Evolutionary conservation across 78 protist genomes (phyloP), one percentile per base, ranked within the genome.

Genomic region (Dictyostelium intermedium): DNA sequence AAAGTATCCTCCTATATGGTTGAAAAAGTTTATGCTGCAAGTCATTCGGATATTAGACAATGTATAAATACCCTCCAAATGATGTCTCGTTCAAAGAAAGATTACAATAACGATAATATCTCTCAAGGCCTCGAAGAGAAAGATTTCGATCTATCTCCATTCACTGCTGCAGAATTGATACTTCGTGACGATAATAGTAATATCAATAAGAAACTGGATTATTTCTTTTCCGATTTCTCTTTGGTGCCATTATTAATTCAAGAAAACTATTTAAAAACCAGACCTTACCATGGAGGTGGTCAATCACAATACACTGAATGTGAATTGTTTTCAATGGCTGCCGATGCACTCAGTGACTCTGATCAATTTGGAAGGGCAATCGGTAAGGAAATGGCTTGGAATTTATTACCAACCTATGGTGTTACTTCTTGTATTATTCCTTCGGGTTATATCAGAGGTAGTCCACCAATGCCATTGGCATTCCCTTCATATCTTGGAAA

Each of bases 211-310:
- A 35, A 76, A 45, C 5, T 85, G 45, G 91, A 84, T 5, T 78
- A 39, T 25, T 95, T 39, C 87, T 95, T 85, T 14, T 41, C 60
- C 10, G 98, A 97, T 70, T 80, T 50, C 63, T 20, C 45, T 5
- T 69, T 91, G 39, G 78, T 95, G 8, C 98, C 98, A 50, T 92
- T 93, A 14, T 7, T 97, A 1, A 27, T 96, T 63, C 97, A 96
- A 30, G 95, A 91, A 34, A 95, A 95, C 80, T 95, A 95, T 53
- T 43, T 91, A 25, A 25, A 18, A n/a, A 84, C 27, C 0, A 41
- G 8, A 56, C 83, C 96, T 20, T n/a, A n/a, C 5, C 23, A 9
- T 18, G 50, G 35, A 11, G 43, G 9, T 10, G n/a, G 47, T 16
- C 37, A n/a, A 18, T 6, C 56, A 30, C 23, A 27, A 72, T 66